A percentile compares a stretch with the other conserved stretches of the same genome.
These are phyloP conservation scores for Aspergillus hiratsukae DNA, from an alignment of 2,329 filamentous ascomycete species.

Conservation along the genomic window DNA sequence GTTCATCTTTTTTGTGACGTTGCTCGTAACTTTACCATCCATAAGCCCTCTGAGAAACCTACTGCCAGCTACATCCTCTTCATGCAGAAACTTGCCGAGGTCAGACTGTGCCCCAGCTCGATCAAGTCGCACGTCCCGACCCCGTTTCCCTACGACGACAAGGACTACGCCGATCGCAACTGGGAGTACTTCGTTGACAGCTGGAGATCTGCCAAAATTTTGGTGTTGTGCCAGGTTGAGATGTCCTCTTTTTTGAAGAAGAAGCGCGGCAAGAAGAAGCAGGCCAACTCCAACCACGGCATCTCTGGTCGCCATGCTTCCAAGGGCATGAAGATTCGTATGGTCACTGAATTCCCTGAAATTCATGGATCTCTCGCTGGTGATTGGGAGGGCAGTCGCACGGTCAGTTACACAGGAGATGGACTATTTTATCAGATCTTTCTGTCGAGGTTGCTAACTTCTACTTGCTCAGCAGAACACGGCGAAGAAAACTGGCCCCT, in stretches of 20 bases:
- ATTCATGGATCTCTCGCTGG: background rate
- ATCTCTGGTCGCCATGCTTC: background rate
- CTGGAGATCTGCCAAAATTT: slow-evolving; percentile 8
- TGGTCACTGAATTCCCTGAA: background rate
- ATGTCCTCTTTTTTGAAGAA: slow-evolving; percentile 8
- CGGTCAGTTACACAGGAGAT: background rate
- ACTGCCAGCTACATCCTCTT: slow-evolving; percentile 7
- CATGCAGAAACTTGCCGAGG: slow-evolving; percentile 12
- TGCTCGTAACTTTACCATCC: slow-evolving; percentile 18
- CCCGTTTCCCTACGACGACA: slow-evolving; percentile 9
- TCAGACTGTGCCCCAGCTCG: slow-evolving; percentile 8
- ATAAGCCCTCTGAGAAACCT: slow-evolving; percentile 3
- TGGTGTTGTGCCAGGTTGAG: slow-evolving; percentile 6
- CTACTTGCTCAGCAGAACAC: background rate
- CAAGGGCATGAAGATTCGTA: background rate
- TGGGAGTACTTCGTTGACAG: slow-evolving; percentile 18
- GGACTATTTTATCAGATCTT: background rate
- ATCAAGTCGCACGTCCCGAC: slow-evolving; percentile 5
- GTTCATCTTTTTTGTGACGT: slow-evolving; percentile 28
- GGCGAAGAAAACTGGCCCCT: background rate
- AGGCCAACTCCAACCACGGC: background rate
- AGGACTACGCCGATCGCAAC: slow-evolving; percentile 6
- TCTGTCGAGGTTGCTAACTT: background rate
- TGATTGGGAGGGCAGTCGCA: background rate
- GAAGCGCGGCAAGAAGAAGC: background rate